Base-by-base conservation (phyloP, 352 stramenopile species). In the Globisporangium heterothallicum region DNA sequence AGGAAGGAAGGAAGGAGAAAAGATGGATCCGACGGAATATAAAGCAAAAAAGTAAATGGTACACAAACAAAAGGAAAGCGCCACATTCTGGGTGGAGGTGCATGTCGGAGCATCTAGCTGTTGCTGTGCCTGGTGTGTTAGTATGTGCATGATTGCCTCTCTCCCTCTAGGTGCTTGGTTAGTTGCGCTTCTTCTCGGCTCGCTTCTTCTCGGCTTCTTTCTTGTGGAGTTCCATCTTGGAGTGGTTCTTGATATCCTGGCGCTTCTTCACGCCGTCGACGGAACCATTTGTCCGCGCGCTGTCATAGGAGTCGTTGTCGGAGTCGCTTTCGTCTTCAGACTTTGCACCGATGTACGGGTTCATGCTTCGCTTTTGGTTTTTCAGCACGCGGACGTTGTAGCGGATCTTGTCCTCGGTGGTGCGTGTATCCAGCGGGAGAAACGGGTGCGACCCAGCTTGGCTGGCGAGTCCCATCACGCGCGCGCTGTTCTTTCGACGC, bases 361-460 rank as follows among this genome's bases (percentile, higher is more conserved):
- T 88, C 70, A 84, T 77, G 9, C 64, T 70, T 3, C 69, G 74
- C 48, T 84, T 66, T 14, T 63, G 61, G 9, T 49, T 66, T 27
- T 61, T 60, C 8, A 62, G 70, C n/a, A 91, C 73, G 50, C 83
- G 78, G 18, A 91, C 68, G 50, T 94, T 94, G 69, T 80, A 91
- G 27, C 74, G 74, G 44, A 70, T 49, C 46, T 86, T 87, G 48
- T 92, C 78, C 7, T 86, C 69, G 30, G 66, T 42, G 9, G 63
- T 77, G 27, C 79, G 77, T 9, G 64, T 65, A 35, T 83, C 64
- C 1, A 66, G 64, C 10, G 71, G 56, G 14, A 73, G 44, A 3
- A 58, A 42, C 1, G 48, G 45, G 18, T 69, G 54, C 35, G 68
- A 58, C 16, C 66, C 52, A 1, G 56, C 66, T 43, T 72, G 66